Evolutionary conservation across 2,329 filamentous ascomycete genomes (phyloP), one percentile per base, ranked within the genome.

Genomic region (Talaromyces sp.): DNA sequence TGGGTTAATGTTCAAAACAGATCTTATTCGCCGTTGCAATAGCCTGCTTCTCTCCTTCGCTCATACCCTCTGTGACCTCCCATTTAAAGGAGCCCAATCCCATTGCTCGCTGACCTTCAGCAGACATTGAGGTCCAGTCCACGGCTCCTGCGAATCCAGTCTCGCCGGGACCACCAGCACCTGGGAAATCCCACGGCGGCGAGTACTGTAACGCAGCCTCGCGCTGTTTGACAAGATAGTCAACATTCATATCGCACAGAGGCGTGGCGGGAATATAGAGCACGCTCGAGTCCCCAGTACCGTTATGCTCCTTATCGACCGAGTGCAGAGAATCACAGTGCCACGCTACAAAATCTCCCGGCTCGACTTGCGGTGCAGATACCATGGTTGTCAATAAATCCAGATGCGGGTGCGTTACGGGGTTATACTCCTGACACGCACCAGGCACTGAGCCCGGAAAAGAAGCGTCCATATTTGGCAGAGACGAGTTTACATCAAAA

Each of bases 261-360:
- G 92, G 92, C 58, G 90, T 94, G 0, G 90, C 87, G 0, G 92
- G 92, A 59, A 97, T 96, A 69, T 97, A 97, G 62, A 97, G 69
- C 0, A 96, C 92, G 66, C 88, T 92, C 0, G 89, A 91, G 72
- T 97, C 92, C 0, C 78, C 74, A 1, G 76, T 80, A 1, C 92
- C 93, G 1, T 74, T 74, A 70, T 97, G 92, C 1, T 87, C 80
- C 65, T 85, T 87, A 75, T 97, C 92, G 0, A 97, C 92, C 0
- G 91, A 85, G 71, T 96, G 92, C 54, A 95, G 88, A 12, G 80
- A 70, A 62, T 92, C 89, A 71, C 90, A 93, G 71, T 95, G 91
- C 91, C 91, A 83, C 66, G 85, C 79, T 1, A 95, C 87, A 67
- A 87, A 91, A 70, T 92, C 89, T 1, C 89, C 89, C 0, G 89